Conservation (phyloP, 768 basidiomycete genomes). For the Chalciporus sphaerocephalus region DNA sequence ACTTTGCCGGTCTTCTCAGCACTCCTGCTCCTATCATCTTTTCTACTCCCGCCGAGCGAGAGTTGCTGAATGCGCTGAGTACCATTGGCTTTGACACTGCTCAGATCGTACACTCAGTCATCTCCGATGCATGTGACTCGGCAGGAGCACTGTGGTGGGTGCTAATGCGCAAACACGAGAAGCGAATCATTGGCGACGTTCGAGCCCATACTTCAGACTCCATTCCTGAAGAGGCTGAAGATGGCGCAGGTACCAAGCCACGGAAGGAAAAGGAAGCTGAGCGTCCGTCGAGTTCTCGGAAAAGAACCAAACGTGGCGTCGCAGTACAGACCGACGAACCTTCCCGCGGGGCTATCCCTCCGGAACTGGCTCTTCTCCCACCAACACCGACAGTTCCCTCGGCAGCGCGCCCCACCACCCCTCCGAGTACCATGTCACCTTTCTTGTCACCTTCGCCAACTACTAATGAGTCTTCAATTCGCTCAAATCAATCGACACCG, state of each 20-base stretch:
- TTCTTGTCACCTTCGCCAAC: constrained; percentile 55
- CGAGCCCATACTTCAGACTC: constrained; percentile 16
- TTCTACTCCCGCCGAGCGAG: constrained; percentile 75
- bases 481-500: constrained; percentile 69
- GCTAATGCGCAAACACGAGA: constrained; percentile 76
- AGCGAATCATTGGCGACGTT: constrained; percentile 43
- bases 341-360: constrained; percentile 35
- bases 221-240: constrained; percentile 13
- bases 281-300: constrained; percentile 18
- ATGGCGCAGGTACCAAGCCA: constrained; percentile 24
- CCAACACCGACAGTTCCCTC: constrained; percentile 62
- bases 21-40: constrained; percentile 80
- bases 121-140: constrained; percentile 88
- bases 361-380: constrained; percentile 70
- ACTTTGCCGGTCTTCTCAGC: constrained; percentile 60
- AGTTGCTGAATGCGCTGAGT: constrained; percentile 71
- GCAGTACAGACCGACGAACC: constrained; percentile 48
- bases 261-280: constrained; percentile 31
- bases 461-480: constrained; percentile 44
- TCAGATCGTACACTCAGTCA: constrained; percentile 92
- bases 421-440: constrained; percentile 49
- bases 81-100: constrained; percentile 85
- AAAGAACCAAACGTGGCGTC: constrained; percentile 21
- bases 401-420: constrained; percentile 41
- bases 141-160: constrained; percentile 96